phyloP scores from a whole-genome alignment of 768 basidiomycete species.

The Tricholoma hemisulphureum region DNA sequence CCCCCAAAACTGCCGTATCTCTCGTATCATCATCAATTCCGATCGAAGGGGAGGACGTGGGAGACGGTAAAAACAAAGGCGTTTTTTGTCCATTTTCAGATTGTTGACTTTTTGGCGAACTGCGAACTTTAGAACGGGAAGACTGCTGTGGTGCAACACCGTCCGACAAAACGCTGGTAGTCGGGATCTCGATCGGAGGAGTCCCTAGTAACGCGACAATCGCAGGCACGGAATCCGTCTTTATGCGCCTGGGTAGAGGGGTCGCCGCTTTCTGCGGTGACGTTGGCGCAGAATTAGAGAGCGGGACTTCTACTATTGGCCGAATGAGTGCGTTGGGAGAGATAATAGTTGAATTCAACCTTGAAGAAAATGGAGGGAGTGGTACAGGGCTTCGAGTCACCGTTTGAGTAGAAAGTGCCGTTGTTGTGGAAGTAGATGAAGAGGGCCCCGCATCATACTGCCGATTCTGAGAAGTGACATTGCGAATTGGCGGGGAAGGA shows the following conservation, averaged over 20 bases:
- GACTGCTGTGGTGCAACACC: neutral
- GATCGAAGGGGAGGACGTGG: constrained; percentile 31
- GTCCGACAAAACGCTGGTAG: neutral
- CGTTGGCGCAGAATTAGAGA: neutral
- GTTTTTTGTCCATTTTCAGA: constrained; percentile 20
- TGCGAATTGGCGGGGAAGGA: neutral
- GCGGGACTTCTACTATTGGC: neutral
- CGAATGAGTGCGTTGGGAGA: neutral
- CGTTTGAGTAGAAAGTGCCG: neutral
- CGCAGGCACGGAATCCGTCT: neutral
- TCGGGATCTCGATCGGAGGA: neutral
- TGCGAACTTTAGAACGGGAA: neutral
- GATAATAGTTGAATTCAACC: neutral
- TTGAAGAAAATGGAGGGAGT: neutral
- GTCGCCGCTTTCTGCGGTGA: neutral
- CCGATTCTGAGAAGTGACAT: neutral
- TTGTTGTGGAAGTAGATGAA: neutral
- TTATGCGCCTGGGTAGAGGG: neutral
- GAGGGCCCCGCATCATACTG: neutral
- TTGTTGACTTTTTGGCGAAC: neutral
- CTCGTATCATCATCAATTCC: neutral
- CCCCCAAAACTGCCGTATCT: neutral
- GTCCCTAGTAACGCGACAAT: neutral
- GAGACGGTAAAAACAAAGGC: constrained; percentile 53
- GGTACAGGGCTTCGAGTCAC: neutral